Conservation (phyloP, 805 yeast genomes). For the Blastobotrys terrestris region DNA sequence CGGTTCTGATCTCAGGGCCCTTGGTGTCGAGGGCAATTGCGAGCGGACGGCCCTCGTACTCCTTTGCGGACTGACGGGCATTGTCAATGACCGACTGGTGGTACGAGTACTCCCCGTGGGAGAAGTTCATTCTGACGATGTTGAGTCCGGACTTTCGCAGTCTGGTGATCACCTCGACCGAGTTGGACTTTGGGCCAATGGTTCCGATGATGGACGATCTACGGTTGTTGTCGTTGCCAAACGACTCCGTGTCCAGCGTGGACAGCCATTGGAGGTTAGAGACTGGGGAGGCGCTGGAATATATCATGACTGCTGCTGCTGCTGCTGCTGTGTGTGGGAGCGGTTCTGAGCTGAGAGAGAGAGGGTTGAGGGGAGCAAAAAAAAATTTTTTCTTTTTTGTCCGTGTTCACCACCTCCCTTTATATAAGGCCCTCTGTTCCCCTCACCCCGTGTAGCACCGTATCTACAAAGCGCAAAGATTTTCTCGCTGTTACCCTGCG, state of each 20-base stretch:
- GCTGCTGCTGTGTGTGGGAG: neutral
- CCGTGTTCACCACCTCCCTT: neutral
- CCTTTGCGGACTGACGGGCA: constrained; percentile 87
- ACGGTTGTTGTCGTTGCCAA: constrained; percentile 72
- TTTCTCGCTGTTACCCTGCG: neutral
- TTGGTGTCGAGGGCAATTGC: constrained; percentile 98
- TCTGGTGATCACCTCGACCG: constrained; percentile 72
- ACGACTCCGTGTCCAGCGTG: constrained; percentile 61
- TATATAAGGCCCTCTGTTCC: neutral
- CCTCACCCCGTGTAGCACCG: neutral
- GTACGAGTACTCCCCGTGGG: constrained; percentile 97
- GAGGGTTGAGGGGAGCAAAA: neutral
- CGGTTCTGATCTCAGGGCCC: constrained; percentile 99
- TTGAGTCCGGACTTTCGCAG: constrained; percentile 93
- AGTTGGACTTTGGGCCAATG: constrained; percentile 97
- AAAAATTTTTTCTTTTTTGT: neutral
- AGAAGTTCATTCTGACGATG: constrained; percentile 98
- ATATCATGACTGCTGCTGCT: constrained; percentile 20
- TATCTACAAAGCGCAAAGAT: neutral
- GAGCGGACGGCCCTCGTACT: constrained; percentile 91
- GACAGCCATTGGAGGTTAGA: constrained; percentile 72
- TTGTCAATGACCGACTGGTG: constrained; percentile 96
- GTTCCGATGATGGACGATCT: constrained; percentile 98
- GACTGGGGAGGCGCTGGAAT: constrained; percentile 25
- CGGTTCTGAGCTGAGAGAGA: neutral